A percentile compares a stretch with the other conserved stretches of the same genome.
Evolutionary conservation across 2,329 filamentous ascomycete species (phyloP).

Genomic region (Aspergillus proliferans): DNA sequence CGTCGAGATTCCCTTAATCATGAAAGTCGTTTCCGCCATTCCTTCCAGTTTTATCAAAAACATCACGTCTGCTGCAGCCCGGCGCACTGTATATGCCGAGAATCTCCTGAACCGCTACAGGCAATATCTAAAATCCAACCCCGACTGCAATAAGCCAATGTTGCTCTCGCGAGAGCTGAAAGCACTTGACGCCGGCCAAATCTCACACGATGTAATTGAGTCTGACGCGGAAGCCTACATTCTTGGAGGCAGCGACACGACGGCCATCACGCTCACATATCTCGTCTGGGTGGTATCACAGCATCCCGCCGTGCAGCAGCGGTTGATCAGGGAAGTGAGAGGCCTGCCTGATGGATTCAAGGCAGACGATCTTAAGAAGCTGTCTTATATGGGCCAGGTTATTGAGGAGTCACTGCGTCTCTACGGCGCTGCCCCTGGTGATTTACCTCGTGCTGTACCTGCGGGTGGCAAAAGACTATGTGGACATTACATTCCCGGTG

Average conservation of each 20-base stretch:
- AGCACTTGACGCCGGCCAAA: too few species aligned
- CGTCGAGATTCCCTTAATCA: too few species aligned
- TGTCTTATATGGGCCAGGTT: slow-evolving; percentile 52
- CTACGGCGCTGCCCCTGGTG: slow-evolving; percentile 52
- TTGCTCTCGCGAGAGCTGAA: too few species aligned
- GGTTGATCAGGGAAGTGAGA: slow-evolving; percentile 45
- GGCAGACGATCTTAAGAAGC: slow-evolving; percentile 43
- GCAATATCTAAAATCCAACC: too few species aligned
- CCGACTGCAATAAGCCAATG: too few species aligned
- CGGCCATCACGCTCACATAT: slow-evolving; percentile 44
- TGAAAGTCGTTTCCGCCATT: too few species aligned
- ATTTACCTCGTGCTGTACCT: slow-evolving; percentile 49
- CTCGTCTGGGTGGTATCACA: slow-evolving; percentile 33
- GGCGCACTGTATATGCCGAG: too few species aligned
- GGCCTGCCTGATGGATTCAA: slow-evolving; percentile 26
- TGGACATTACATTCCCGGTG: slow-evolving; percentile 43
- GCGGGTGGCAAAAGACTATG: slow-evolving; percentile 34
- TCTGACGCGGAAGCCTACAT: slow-evolving; percentile 39
- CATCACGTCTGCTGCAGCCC: too few species aligned
- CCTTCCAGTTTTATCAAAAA: too few species aligned
- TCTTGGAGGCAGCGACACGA: slow-evolving; percentile 46
- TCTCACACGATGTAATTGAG: slow-evolving; percentile 1
- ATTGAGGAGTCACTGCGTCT: slow-evolving; percentile 55
- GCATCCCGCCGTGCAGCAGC: slow-evolving; percentile 30
- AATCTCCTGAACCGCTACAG: too few species aligned